Evolutionary conservation across 225 moss, liverwort and hornwort species (phyloP).

Genomic region (Physcomitrellopsis africana): DNA sequence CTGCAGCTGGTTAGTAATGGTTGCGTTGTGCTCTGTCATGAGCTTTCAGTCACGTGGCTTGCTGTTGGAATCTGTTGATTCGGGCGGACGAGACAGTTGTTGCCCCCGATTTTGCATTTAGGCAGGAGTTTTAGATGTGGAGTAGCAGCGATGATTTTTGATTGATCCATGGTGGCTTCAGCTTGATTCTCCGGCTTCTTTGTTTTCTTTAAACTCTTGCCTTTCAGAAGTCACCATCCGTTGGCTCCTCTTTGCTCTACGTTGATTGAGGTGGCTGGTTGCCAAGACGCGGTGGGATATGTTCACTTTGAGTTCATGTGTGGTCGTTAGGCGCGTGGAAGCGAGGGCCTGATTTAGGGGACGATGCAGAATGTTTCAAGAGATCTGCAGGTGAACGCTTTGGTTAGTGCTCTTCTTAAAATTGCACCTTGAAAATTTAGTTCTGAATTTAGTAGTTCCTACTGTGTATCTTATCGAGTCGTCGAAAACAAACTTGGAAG

Average conservation of each 20-base stretch:
- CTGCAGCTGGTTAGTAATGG: constrained; percentile 10
- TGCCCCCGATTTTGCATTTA: not conserved
- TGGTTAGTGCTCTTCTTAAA: constrained; percentile 7
- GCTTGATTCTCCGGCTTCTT: constrained; percentile 23
- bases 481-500: not conserved
- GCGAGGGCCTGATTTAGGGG: constrained; percentile 43
- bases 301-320: constrained; percentile 47
- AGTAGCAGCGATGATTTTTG: constrained; percentile 2
- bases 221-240: constrained; percentile 25
- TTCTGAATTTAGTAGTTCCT: not conserved
- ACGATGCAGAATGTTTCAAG: constrained; percentile 47
- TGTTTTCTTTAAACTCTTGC: constrained; percentile 36
- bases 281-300: constrained; percentile 38
- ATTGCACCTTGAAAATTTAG: not conserved
- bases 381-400: constrained; percentile 41
- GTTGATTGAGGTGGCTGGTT: constrained; percentile 36
- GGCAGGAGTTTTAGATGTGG: constrained; percentile 28
- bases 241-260: constrained; percentile 28
- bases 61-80: constrained; percentile 15
- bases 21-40: not conserved
- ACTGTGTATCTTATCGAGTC: not conserved
- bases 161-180: constrained; percentile 23
- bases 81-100: constrained; percentile 1
- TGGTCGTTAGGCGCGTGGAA: constrained; percentile 45
- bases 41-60: constrained; percentile 11